Evolutionary conservation across 2,329 filamentous ascomycete species (phyloP), one percentile per base, ranked within the genome.

Genomic region (Fusarium papillatum): DNA sequence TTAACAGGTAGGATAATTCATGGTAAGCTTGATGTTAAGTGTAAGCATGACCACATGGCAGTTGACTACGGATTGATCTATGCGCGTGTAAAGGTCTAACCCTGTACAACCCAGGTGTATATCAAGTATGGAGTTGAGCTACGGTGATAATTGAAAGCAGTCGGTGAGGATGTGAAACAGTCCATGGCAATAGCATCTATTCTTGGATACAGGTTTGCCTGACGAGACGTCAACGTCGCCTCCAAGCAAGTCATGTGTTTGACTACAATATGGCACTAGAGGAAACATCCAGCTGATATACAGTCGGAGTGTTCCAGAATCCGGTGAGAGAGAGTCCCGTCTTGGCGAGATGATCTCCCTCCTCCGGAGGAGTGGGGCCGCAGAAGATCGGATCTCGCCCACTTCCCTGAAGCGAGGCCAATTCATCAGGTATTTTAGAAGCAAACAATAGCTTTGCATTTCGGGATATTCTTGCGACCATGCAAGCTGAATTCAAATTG

Each of bases 321-420:
- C 43, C 55, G 66, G 34, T 62, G 39, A 50, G 46, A 41, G 34
- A 5, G 36, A 26, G 26, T 26, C 26, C 26, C 26, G 48, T 14
- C 24, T 26, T 31, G 46, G 26, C 36, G 63, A 39, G 53, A 61
- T 48, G 36, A 53, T 22, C 31, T 34, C 41, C 24, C 41, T 19
- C 41, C 66, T n/a, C 66, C 59, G 60, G 60, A 38, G 46, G 9
- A 7, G 53, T 62, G 66, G 66, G 68, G 68, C 55, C 43, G 43
- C n/a, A 31, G 34, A 36, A 61, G 55, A 66, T 66, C 68, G 34
- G 68, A 64, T 69, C 66, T 68, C 50, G 43, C 43, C 43, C 43
- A 24, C 43, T 24, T 48, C 43, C 43, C 43, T 48, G 1, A 48
- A 53, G 48, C 26, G 26, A 29, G 43, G n/a, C n/a, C n/a, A 9